Evolutionary conservation across 495 filamentous ascomycete species (phyloP).

Genomic region (Aspergillus steynii): DNA sequence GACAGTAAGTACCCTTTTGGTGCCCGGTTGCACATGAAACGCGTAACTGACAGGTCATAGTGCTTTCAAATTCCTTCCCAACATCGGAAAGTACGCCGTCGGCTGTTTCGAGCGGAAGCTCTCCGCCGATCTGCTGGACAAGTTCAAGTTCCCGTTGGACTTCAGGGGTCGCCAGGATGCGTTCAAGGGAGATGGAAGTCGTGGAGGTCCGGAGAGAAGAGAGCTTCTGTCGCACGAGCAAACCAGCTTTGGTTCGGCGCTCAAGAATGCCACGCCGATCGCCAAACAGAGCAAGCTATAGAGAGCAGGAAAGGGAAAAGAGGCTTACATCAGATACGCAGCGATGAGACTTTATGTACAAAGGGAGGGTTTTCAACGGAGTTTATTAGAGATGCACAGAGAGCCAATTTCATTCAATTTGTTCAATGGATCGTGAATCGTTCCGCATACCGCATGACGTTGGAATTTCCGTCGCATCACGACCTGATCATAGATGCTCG

Average conservation of each 20-base stretch:
- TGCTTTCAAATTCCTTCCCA: slow-evolving; percentile 51
- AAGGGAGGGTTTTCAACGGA: too few relatives aligned
- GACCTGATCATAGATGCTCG: slow-evolving; percentile 20
- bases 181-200: slow-evolving; percentile 34
- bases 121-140: slow-evolving; percentile 31
- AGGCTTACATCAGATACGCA: not conserved
- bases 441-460: not conserved
- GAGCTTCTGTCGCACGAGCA: slow-evolving; percentile 27
- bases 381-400: too few relatives aligned
- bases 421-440: not conserved
- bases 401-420: too few relatives aligned
- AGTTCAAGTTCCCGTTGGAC: slow-evolving; percentile 38
- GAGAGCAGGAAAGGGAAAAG: not conserved
- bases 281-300: slow-evolving; percentile 30
- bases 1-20: slow-evolving; percentile 50
- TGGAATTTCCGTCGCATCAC: too few relatives aligned
- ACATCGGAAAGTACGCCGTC: slow-evolving; percentile 46
- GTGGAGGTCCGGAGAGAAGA: slow-evolving; percentile 32
- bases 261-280: slow-evolving; percentile 14
- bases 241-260: slow-evolving; percentile 18
- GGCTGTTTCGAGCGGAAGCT: slow-evolving; percentile 39
- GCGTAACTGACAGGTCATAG: slow-evolving; percentile 11
- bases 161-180: slow-evolving; percentile 27
- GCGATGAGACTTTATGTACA: not conserved
- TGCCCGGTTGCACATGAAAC: too few relatives aligned